Evolutionary conservation across 2,329 filamentous ascomycete species (phyloP).

Genomic region (Alternaria brassicicola): DNA sequence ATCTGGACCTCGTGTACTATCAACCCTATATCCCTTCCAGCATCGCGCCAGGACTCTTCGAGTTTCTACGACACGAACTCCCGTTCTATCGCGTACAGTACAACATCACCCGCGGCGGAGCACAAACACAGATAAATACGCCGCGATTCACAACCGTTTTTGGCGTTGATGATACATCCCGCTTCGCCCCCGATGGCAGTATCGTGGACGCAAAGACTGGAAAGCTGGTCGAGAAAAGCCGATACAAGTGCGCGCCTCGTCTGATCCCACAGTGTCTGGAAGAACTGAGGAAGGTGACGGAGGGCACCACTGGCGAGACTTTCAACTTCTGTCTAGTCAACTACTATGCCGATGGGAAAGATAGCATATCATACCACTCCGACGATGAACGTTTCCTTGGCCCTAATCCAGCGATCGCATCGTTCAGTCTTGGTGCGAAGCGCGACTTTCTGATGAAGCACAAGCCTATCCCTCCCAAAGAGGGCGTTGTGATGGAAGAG

Average conservation of each 20-base stretch:
- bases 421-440: slow-evolving; percentile 72
- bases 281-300: slow-evolving; percentile 65
- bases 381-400: slow-evolving; percentile 82
- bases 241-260: slow-evolving; percentile 67
- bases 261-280: slow-evolving; percentile 75
- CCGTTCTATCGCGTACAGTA: slow-evolving; percentile 80
- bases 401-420: slow-evolving; percentile 71
- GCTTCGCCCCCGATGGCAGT: slow-evolving; percentile 54
- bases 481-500: slow-evolving; percentile 42
- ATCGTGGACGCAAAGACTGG: slow-evolving; percentile 54
- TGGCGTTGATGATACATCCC: slow-evolving; percentile 67
- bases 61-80: slow-evolving; percentile 72
- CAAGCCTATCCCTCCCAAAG: slow-evolving; percentile 61
- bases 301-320: slow-evolving; percentile 67
- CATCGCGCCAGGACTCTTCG: slow-evolving; percentile 66
- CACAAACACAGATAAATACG: slow-evolving; percentile 67
- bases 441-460: slow-evolving; percentile 82
- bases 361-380: slow-evolving; percentile 80
- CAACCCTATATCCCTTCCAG: slow-evolving; percentile 70
- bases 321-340: slow-evolving; percentile 86
- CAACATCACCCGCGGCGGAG: slow-evolving; percentile 69
- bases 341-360: slow-evolving; percentile 77
- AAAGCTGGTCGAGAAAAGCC: slow-evolving; percentile 50
- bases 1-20: slow-evolving; percentile 77
- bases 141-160: slow-evolving; percentile 68